These are phyloP conservation scores for Monosporozyma yasuniensis DNA, from an alignment of 805 yeast species.

Conservation along the genomic window DNA sequence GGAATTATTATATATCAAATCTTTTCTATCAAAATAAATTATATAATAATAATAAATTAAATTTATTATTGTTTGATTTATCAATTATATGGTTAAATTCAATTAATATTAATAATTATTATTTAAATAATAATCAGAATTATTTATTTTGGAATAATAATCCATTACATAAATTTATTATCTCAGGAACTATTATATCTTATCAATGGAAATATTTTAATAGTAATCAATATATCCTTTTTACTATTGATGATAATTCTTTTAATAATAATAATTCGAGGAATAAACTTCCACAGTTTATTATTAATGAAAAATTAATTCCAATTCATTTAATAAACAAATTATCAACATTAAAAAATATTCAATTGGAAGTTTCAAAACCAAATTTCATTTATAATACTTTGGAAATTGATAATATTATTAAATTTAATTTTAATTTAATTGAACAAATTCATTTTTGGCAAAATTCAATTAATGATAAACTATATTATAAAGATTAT, in stretches of 20 bases:
- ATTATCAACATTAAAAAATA: background rate
- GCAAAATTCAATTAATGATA: background rate
- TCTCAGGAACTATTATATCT: constrained; percentile 33
- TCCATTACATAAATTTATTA: constrained; percentile 32
- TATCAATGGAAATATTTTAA: constrained; percentile 13
- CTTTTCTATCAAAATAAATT: constrained; percentile 1
- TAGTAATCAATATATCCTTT: constrained; percentile 9
- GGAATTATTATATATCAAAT: constrained; percentile 1
- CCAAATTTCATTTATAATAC: background rate
- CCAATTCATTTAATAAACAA: background rate
- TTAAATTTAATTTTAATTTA: constrained; percentile 2
- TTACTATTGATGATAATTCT: constrained; percentile 3
- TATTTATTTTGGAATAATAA: constrained; percentile 33
- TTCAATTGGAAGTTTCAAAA: background rate
- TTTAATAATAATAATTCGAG: background rate
- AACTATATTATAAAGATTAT: background rate
- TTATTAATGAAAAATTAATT: background rate
- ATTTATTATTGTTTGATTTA: background rate
- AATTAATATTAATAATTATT: background rate
- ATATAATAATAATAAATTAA: background rate
- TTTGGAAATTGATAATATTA: background rate
- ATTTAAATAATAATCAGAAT: background rate
- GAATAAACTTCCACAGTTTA: background rate
- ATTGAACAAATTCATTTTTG: constrained; percentile 1
- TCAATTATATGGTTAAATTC: background rate